Evolutionary conservation across 2,329 filamentous ascomycete genomes (phyloP).

Genomic region (Talaromyces sp.): DNA sequence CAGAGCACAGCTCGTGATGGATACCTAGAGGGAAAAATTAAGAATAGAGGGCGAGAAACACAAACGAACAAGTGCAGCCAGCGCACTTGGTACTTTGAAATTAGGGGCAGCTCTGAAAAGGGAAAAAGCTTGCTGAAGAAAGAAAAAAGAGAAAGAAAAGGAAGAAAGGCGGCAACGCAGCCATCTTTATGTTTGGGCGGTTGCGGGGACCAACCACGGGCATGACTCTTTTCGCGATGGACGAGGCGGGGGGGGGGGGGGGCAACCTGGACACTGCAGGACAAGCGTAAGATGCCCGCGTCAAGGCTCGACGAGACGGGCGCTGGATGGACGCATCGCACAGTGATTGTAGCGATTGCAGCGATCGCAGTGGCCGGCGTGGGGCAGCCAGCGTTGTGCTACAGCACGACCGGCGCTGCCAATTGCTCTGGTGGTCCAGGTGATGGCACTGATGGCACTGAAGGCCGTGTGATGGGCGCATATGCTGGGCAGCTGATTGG

Average conservation of each 20-base stretch:
- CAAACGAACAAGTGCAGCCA: slow-evolving; percentile 43
- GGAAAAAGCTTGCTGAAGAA: slow-evolving; percentile 63
- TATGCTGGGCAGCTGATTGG: slow-evolving; percentile 6
- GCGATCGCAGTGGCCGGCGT: not conserved
- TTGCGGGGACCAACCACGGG: slow-evolving; percentile 11
- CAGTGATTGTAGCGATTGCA: not conserved
- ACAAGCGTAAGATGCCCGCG: slow-evolving; percentile 4
- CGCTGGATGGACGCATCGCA: slow-evolving; percentile 8
- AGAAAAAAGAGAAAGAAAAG: slow-evolving; percentile 37
- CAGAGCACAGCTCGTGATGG: slow-evolving; percentile 17
- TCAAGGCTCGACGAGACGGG: slow-evolving; percentile 1
- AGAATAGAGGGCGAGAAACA: slow-evolving; percentile 28
- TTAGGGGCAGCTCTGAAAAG: slow-evolving; percentile 39
- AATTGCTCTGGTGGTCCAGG: not conserved
- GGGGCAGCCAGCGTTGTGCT: slow-evolving; percentile 4
- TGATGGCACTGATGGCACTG: not conserved
- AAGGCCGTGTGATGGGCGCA: slow-evolving; percentile 9
- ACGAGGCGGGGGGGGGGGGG: not conserved
- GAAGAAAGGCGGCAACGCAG: slow-evolving; percentile 25
- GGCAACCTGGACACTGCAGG: not conserved
- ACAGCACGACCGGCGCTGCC: not conserved
- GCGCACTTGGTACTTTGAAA: slow-evolving; percentile 38
- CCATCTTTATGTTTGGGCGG: slow-evolving; percentile 11
- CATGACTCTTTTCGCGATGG: not conserved
- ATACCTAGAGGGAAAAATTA: slow-evolving; percentile 12